These are phyloP conservation scores for Prunus mume DNA, from an alignment of 306 rosid genomes.

Conservation along the genomic window DNA sequence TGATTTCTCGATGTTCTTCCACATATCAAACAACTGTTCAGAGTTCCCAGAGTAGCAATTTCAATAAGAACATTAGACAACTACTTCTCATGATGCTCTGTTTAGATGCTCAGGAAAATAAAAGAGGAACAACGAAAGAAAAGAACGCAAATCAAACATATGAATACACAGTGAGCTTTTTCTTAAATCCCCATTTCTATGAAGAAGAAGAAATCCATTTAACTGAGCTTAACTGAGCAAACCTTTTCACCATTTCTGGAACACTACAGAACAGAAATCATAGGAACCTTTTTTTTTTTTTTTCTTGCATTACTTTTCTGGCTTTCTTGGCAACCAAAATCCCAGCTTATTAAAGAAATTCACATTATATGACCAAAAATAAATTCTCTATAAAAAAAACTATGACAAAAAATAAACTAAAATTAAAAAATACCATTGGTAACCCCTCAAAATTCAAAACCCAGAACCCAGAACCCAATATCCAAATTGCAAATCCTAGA, in stretches of 20 bases:
- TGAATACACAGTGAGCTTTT: not conserved
- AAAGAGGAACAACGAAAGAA: not conserved
- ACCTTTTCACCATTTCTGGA: no score
- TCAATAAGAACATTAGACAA: not conserved
- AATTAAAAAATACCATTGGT: no score
- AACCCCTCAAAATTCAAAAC: not conserved
- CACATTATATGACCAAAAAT: not conserved
- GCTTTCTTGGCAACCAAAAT: not conserved
- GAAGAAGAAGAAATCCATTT: no score
- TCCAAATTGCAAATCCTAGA: not conserved
- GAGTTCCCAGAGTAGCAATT: conserved; percentile 13
- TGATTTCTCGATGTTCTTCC: conserved; percentile 61
- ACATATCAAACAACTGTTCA: conserved; percentile 59
- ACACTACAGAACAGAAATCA: no score
- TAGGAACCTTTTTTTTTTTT: no score
- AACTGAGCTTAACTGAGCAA: no score
- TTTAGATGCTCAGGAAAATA: not conserved
- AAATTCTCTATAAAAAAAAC: not conserved
- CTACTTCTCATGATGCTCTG: not conserved
- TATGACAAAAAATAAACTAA: not conserved
- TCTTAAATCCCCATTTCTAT: no score
- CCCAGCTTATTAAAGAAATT: not conserved
- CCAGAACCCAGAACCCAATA: not conserved
- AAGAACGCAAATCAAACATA: not conserved
- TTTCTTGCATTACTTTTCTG: not conserved